phyloP scores from a whole-genome alignment of 345 rosid genomes.

The Salix viminalis region DNA sequence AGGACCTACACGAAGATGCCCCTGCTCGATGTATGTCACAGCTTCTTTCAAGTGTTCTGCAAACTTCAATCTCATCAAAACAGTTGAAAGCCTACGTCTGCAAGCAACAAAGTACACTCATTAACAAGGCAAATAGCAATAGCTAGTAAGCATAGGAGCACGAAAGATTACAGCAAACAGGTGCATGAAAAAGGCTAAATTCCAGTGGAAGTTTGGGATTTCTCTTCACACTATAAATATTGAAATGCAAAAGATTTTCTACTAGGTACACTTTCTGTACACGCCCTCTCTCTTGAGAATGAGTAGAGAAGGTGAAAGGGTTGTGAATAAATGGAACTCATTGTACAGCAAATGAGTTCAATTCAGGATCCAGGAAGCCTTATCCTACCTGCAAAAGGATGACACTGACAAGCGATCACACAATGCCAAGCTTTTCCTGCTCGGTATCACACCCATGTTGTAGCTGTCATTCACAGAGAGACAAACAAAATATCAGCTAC shows the following conservation, averaged over 20 bases:
- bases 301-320: neutral
- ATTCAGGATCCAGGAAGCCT: neutral
- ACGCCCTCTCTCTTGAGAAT: neutral
- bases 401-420: slow-evolving; percentile 71
- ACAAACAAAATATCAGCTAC: slow-evolving; percentile 9
- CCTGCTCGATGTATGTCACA: slow-evolving; percentile 88
- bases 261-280: neutral
- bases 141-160: neutral
- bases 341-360: neutral
- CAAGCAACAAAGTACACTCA: slow-evolving; percentile 5
- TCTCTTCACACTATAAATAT: neutral
- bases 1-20: slow-evolving; percentile 88
- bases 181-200: too few species aligned
- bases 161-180: neutral
- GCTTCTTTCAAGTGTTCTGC: slow-evolving; percentile 90
- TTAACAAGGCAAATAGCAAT: neutral
- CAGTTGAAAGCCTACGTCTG: slow-evolving; percentile 78
- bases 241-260: neutral
- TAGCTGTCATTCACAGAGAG: slow-evolving; percentile 50
- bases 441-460: slow-evolving; percentile 86
- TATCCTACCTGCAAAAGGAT: slow-evolving; percentile 67
- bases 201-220: neutral
- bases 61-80: slow-evolving; percentile 62
- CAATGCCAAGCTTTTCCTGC: slow-evolving; percentile 80
- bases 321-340: neutral